Base-by-base conservation (phyloP, 306 rosid genomes). In the Lagenaria siceraria region DNA sequence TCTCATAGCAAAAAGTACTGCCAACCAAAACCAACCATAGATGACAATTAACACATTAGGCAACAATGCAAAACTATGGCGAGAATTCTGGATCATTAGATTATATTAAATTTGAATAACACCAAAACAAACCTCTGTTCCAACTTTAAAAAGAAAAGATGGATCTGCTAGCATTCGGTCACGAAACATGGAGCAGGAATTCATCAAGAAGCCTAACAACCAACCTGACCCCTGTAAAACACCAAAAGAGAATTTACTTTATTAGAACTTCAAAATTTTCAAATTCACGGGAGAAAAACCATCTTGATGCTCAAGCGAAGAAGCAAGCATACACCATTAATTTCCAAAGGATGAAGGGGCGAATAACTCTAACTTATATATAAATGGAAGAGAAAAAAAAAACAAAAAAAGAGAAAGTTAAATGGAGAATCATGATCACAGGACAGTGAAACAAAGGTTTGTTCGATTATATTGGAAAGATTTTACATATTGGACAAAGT, bases 81-180 rank as follows among this genome's bases (percentile, higher is more conserved):
- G 56, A 13, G 36, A 69, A 25, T 2, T 24, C 22, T 6, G 31
- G 38, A 42, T 13, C 54, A 42, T 21, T 43, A 22, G 55, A 29
- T 54, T 77, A 11, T 8, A 77, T 10, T 18, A 55, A 46, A 40
- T 62, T 54, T 19, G 6, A 46, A 43, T 15, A 18, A 25, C 25
- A 27, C 56, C 75, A 56, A 77, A 81, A 82, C 88, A 81, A 85
- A 93, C 98, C 98, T 91, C 96, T 17, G 87, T 91, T 68, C 96
- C 97, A 74, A 93, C 92, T 93, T 91, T 93, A 71, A 93, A 93
- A 48, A 93, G 91, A 83, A 93, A 93, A 49, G 97, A 91, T 83
- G 97, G 98, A 84, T 93, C 93, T 10, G 96, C 97, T 36, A 93
- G 81, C 98, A 93, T 93, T 83, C 97, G 85, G 43, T 91, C 88